These are phyloP conservation scores for Cucumis melo DNA, from an alignment of 306 rosid genomes.

Conservation along the genomic window DNA sequence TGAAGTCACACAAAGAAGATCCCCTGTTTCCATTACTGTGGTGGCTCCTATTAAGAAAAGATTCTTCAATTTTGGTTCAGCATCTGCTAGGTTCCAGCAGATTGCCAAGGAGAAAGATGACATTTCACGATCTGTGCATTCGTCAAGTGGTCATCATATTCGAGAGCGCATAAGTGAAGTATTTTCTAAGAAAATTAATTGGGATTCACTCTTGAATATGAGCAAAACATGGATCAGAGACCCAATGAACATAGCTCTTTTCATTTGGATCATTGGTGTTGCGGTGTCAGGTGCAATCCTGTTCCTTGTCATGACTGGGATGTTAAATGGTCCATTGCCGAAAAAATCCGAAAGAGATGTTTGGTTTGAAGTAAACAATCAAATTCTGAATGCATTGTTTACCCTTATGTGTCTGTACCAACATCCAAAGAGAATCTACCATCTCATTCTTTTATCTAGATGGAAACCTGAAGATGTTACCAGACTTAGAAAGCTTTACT, in stretches of 20 bases:
- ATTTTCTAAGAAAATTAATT: conserved; percentile 44
- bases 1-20: conserved; percentile 30
- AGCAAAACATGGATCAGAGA: conserved; percentile 54
- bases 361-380: conserved; percentile 94
- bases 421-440: conserved; percentile 68
- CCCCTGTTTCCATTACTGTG: conserved; percentile 12
- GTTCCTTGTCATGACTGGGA: conserved; percentile 91
- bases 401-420: conserved; percentile 88
- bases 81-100: conserved; percentile 50
- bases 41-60: conserved; percentile 31
- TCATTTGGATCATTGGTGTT: conserved; percentile 54
- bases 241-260: conserved; percentile 84
- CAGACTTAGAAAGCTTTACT: conserved; percentile 50
- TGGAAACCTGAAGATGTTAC: conserved; percentile 61
- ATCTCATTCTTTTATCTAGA: conserved; percentile 68
- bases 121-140: conserved; percentile 45
- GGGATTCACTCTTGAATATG: conserved; percentile 45
- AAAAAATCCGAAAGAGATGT: conserved; percentile 51
- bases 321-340: conserved; percentile 50
- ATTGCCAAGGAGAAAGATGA: conserved; percentile 45
- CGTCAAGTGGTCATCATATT: conserved; percentile 30
- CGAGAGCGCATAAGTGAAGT: conserved; percentile 35
- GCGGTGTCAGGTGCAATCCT: conserved; percentile 84
- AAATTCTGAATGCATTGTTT: conserved; percentile 81
- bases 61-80: conserved; percentile 56